Conservation (phyloP, 208 protist genomes). For the Jaenimonas drosophilae region DNA sequence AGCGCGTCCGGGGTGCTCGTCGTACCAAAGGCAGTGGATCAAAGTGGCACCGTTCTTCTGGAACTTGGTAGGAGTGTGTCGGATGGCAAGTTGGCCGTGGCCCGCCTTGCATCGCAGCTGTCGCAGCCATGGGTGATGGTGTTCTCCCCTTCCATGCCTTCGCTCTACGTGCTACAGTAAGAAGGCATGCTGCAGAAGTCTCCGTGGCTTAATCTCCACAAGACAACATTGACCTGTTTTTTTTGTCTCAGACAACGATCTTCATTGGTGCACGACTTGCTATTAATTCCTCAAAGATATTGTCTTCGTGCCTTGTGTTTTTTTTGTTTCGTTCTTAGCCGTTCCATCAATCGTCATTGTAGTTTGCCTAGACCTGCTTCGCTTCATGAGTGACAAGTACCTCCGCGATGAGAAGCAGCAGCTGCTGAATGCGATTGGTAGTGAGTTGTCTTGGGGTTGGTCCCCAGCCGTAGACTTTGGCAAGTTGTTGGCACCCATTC, state of each 20-base stretch:
- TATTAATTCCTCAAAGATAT: conserved; percentile 5
- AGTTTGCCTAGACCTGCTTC: background rate
- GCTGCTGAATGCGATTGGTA: conserved; percentile 79
- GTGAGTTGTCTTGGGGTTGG: conserved; percentile 83
- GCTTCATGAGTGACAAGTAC: conserved; percentile 82
- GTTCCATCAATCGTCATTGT: background rate
- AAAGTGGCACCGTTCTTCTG: conserved; percentile 36
- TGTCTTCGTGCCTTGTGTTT: background rate
- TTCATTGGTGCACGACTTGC: background rate
- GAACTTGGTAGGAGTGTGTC: conserved; percentile 37
- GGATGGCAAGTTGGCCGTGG: conserved; percentile 39
- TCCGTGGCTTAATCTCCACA: too few species aligned
- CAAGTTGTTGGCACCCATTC: conserved; percentile 21
- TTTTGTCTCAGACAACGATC: background rate
- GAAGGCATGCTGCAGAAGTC: too few species aligned
- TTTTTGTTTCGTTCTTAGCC: conserved; percentile 5
- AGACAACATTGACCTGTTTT: too few species aligned
- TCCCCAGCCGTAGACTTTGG: conserved; percentile 77
- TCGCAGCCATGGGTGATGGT: too few species aligned
- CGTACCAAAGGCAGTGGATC: conserved; percentile 23
- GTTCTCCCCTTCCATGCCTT: conserved; percentile 36
- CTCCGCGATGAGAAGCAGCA: conserved; percentile 64
- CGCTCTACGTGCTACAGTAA: conserved; percentile 43
- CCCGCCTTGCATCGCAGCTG: too few species aligned
- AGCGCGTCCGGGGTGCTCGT: conserved; percentile 13